Base-by-base conservation (phyloP, 1,284 basidiomycete genomes). In the Cutaneotrichosporon cutaneum region DNA sequence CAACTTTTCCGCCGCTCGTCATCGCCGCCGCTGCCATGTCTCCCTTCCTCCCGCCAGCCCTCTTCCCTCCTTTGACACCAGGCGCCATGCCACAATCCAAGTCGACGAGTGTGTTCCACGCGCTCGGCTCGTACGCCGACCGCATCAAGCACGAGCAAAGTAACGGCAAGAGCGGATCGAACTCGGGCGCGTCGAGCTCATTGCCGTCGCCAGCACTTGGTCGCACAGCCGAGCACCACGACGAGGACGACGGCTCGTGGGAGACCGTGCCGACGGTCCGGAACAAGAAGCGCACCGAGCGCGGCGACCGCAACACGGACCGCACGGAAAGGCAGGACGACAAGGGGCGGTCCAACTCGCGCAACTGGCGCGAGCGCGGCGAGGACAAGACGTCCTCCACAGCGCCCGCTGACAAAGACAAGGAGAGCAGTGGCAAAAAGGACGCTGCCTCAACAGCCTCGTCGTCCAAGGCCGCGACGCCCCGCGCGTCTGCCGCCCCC, bases 51-150 rank as follows among this genome's bases (percentile, higher is more conserved):
- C 48, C 53, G 3, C 16, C 52, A 39, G 52, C 52, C 9, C 32
- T 35, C n/a, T 56, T 51, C 21, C 42, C 59, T 10, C 54, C 45
- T 52, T 45, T 56, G 42, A 27, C 56, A 30, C 32, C 33, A 26
- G 44, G 32, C 30, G 13, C 26, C 36, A 62, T 60, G 59, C 44
- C 64, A 44, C 65, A 58, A 16, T 55, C 58, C 52, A 67, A 63
- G 48, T 65, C 65, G 30, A 66, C 69, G 33, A 74, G 74, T 35
- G 75, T 76, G 13, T 78, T 78, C 68, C 72, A 75, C 55, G 73
- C 75, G 13, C 71, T 77, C 8, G 76, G 75, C 44, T 78, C 76
- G 2, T 78, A 77, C 56, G 76, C 76, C 61, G 76, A 77, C 57
- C 62, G 72, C 21, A 77, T 74, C 63, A 74, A 73, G 61, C 69